These are phyloP conservation scores for Citrus reticulata DNA, from an alignment of 345 rosid genomes.

Conservation along the genomic window DNA sequence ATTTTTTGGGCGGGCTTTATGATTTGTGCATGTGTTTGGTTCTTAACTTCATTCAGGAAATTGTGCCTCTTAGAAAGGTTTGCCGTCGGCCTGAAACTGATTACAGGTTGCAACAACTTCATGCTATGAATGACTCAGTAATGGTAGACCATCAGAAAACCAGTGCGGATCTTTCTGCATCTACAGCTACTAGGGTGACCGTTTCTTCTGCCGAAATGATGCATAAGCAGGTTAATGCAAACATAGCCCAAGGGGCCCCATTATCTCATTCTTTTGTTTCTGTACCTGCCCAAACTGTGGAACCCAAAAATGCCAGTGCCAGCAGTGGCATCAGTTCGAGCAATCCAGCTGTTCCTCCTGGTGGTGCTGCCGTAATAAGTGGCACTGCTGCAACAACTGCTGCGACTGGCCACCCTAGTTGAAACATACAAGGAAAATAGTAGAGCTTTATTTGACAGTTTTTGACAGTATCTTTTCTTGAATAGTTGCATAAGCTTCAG, in stretches of 20 bases:
- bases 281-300: constrained; percentile 10
- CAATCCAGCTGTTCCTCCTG: constrained; percentile 5
- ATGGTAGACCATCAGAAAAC: constrained; percentile 33
- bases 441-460: constrained; percentile 2
- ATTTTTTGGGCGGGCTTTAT: neutral
- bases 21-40: neutral
- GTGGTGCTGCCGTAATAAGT: neutral
- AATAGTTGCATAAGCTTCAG: neutral
- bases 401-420: neutral
- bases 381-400: constrained; percentile 7
- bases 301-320: constrained; percentile 12
- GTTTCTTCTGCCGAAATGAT: constrained; percentile 22
- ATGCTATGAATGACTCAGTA: constrained; percentile 47
- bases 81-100: constrained; percentile 99
- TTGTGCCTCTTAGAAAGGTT: constrained; percentile 89
- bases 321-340: constrained; percentile 7
- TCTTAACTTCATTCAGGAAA: constrained; percentile 56
- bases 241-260: neutral
- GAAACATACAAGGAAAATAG: constrained; percentile 1
- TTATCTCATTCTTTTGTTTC: constrained; percentile 14
- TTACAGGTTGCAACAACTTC: constrained; percentile 96
- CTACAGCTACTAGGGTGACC: constrained; percentile 9
- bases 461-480: neutral
- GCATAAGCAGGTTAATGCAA: constrained; percentile 35
- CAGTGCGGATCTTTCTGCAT: constrained; percentile 20